A percentile compares a stretch with the other conserved stretches of the same genome.
phyloP scores from a whole-genome alignment of 768 basidiomycete genomes.

The Thelephora aurantiotincta region DNA sequence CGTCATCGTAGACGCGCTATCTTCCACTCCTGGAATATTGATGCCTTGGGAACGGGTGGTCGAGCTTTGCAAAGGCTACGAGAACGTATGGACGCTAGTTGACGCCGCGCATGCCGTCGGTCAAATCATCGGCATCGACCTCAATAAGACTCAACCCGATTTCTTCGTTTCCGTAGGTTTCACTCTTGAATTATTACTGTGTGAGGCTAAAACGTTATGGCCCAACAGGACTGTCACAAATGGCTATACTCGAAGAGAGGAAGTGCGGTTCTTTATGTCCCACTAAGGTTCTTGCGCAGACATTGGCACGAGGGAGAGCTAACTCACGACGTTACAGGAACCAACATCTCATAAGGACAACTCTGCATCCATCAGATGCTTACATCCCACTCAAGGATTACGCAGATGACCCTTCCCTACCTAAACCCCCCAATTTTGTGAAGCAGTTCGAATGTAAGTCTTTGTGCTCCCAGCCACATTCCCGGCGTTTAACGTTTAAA shows the following conservation, averaged over 20 bases:
- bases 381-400: slow-evolving; percentile 34
- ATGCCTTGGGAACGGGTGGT: slow-evolving; percentile 67
- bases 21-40: slow-evolving; percentile 42
- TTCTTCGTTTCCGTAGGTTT: slow-evolving; percentile 61
- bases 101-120: slow-evolving; percentile 77
- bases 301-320: not conserved
- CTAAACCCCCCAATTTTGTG: slow-evolving; percentile 24
- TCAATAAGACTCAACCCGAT: slow-evolving; percentile 44
- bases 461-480: slow-evolving; percentile 3
- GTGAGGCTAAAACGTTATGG: not conserved
- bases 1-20: slow-evolving; percentile 56
- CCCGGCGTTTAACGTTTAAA: not conserved
- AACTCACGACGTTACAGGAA: slow-evolving; percentile 27
- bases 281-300: slow-evolving; percentile 29
- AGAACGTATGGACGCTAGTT: slow-evolving; percentile 50
- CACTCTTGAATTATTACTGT: not conserved
- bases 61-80: slow-evolving; percentile 38
- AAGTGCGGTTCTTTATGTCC: slow-evolving; percentile 62
- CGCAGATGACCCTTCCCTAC: slow-evolving; percentile 12
- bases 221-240: slow-evolving; percentile 66
- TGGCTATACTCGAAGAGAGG: slow-evolving; percentile 67
- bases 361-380: slow-evolving; percentile 38
- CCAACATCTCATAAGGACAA: slow-evolving; percentile 44
- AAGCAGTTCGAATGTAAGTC: slow-evolving; percentile 38
- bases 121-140: slow-evolving; percentile 47